These are phyloP conservation scores for Rhododendron henanense DNA, from an alignment of 148 eudicot genomes.

Conservation along the genomic window DNA sequence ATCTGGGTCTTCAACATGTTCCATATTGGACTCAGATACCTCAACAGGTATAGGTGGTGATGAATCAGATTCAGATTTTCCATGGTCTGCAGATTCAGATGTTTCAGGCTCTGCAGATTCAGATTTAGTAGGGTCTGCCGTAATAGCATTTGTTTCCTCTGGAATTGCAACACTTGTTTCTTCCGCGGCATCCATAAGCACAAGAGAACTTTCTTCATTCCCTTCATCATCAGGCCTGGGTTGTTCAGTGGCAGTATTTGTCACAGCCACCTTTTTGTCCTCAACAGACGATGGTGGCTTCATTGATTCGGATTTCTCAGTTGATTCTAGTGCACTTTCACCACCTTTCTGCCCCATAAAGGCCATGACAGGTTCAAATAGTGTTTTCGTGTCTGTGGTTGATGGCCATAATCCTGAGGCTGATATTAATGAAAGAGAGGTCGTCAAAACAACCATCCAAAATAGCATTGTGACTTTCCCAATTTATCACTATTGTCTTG, in stretches of 20 bases:
- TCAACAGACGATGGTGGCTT: constrained; percentile 29
- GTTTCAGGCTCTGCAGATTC: constrained; percentile 23
- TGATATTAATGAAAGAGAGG: constrained; percentile 17
- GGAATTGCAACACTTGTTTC: constrained; percentile 11
- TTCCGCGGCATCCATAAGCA: constrained; percentile 15
- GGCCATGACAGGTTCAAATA: constrained; percentile 63
- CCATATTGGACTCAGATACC: constrained; percentile 17
- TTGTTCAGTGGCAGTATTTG: constrained; percentile 24
- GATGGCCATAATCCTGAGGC: constrained; percentile 64
- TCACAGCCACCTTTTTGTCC: constrained; percentile 29
- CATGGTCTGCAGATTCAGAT: constrained; percentile 33
- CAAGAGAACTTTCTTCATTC: constrained; percentile 19
- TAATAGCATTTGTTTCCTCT: constrained; percentile 26
- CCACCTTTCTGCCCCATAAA: constrained; percentile 67
- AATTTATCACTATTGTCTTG: neutral
- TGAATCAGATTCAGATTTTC: constrained; percentile 34
- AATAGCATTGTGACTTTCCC: neutral
- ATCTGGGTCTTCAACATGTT: constrained; percentile 27
- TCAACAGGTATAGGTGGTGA: constrained; percentile 28
- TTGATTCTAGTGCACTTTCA: constrained; percentile 35
- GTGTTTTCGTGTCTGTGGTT: constrained; percentile 42
- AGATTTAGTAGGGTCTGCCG: constrained; percentile 22
- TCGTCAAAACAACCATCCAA: neutral
- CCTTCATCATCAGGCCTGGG: constrained; percentile 17
- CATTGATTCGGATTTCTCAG: constrained; percentile 31